Conservation (phyloP, 495 filamentous ascomycete genomes). For the Tuber umbilicatum region DNA sequence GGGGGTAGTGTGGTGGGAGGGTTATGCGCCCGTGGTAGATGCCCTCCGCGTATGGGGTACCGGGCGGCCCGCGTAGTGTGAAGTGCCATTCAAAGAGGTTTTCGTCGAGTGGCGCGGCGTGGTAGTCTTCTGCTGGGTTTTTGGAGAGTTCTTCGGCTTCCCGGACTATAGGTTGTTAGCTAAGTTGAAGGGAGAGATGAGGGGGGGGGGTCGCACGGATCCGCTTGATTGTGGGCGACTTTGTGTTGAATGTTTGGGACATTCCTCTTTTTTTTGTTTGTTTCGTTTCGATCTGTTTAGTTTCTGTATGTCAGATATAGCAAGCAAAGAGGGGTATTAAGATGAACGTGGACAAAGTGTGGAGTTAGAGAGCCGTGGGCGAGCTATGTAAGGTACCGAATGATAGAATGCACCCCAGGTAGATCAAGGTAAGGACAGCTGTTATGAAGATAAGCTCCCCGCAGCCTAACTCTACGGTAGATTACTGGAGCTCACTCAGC, state of each 20-base stretch:
- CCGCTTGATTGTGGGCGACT: slow-evolving; percentile 72
- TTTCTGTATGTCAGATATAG: background rate
- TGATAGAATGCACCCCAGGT: background rate
- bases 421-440: background rate
- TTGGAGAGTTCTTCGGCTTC: slow-evolving; percentile 77
- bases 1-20: slow-evolving; percentile 78
- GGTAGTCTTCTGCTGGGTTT: slow-evolving; percentile 71
- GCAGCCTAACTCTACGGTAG: no score
- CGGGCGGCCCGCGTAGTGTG: slow-evolving; percentile 83
- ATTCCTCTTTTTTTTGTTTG: slow-evolving; percentile 8
- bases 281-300: background rate
- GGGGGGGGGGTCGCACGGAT: slow-evolving; percentile 52
- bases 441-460: background rate
- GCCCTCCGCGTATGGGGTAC: slow-evolving; percentile 68
- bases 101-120: slow-evolving; percentile 70
- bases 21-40: slow-evolving; percentile 95
- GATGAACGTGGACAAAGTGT: background rate
- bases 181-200: slow-evolving; percentile 16
- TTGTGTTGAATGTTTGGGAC: slow-evolving; percentile 45
- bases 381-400: background rate
- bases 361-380: background rate
- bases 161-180: slow-evolving; percentile 53
- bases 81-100: slow-evolving; percentile 99
- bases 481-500: no score
- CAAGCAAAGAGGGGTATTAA: background rate